phyloP scores from a whole-genome alignment of 768 basidiomycete species.

The Suillus clintonianus region DNA sequence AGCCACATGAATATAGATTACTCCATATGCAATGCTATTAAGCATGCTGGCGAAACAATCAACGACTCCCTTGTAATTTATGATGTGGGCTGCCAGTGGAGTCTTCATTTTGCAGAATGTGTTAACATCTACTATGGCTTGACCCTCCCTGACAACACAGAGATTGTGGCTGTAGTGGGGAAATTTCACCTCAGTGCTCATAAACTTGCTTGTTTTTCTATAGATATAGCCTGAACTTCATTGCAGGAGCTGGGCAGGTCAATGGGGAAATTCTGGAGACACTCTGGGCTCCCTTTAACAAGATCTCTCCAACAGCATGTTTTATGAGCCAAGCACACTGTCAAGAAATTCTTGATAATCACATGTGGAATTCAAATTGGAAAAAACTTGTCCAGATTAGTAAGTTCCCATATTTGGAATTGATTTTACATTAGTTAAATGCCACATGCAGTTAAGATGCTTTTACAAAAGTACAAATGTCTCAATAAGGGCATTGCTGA shows the following conservation, averaged over 20 bases:
- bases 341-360: constrained; percentile 30
- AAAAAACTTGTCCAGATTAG: constrained; percentile 30
- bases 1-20: constrained; percentile 34
- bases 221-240: constrained; percentile 35
- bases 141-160: background rate
- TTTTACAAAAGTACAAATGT: background rate
- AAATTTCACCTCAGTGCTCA: constrained; percentile 30
- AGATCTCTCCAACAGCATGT: constrained; percentile 20
- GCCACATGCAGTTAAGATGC: background rate
- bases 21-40: constrained; percentile 20
- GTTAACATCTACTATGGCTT: background rate
- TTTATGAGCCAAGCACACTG: constrained; percentile 25
- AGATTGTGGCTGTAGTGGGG: constrained; percentile 16
- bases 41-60: constrained; percentile 4
- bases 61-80: constrained; percentile 21
- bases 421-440: too few species aligned
- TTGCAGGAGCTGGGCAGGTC: constrained; percentile 24
- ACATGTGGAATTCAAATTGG: constrained; percentile 36
- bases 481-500: background rate
- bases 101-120: constrained; percentile 13
- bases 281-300: constrained; percentile 30
- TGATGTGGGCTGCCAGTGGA: constrained; percentile 32
- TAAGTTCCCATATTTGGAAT: constrained; percentile 5
- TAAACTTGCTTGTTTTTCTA: constrained; percentile 16
- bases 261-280: constrained; percentile 35